Base-by-base conservation (phyloP, 106 monocot genomes). In the Dendrobium officinale region DNA sequence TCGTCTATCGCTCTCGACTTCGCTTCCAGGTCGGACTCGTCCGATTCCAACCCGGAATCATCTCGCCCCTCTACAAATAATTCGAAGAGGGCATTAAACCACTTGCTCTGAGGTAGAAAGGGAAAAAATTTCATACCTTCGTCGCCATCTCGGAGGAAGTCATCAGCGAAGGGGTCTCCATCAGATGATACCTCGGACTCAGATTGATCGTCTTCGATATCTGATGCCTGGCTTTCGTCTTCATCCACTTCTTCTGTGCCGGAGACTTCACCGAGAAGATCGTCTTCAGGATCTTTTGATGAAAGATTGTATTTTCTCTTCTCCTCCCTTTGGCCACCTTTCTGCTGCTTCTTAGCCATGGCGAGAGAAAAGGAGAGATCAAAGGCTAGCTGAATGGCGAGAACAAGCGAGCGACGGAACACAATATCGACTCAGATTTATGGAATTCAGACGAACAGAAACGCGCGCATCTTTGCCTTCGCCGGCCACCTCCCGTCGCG, bases 1-100 rank as follows among this genome's bases (percentile, higher is more conserved):
- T 87, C 90, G 33, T 99, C 98, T 5, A 99, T 86, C 2, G 84
- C 89, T 68, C 86, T 81, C 5, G 98, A 88, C 83, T 91, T 92
- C 73, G 56, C 82, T 86, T 88, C 98, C 9, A 99, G 76, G 77
- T 99, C 92, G 5, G 83, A 80, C 56, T 84, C 90, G 13, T 94
- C 97, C 1, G 97, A 98, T 10, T 88, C 92, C 56, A 85, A 85
- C 26, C 84, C 84, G 10, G 77, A 78, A 0, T 84, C 87, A 0
- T 59, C 82, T 51, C 55, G 80, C 6, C 76, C 81, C 55, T 79
- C 92, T 87, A 42, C 77, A 73, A 83, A 75, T 16, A 24, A 26
- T 24, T 76, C 48, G 43, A 73, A 9, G 27, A 74, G 51, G 7
- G 72, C 33, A 9, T 77, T 8, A 22, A 75, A 77, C 26, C 9